These are phyloP conservation scores for Chlamydomonas sphaeroides DNA, from an alignment of 139 green algal genomes.

Conservation along the genomic window DNA sequence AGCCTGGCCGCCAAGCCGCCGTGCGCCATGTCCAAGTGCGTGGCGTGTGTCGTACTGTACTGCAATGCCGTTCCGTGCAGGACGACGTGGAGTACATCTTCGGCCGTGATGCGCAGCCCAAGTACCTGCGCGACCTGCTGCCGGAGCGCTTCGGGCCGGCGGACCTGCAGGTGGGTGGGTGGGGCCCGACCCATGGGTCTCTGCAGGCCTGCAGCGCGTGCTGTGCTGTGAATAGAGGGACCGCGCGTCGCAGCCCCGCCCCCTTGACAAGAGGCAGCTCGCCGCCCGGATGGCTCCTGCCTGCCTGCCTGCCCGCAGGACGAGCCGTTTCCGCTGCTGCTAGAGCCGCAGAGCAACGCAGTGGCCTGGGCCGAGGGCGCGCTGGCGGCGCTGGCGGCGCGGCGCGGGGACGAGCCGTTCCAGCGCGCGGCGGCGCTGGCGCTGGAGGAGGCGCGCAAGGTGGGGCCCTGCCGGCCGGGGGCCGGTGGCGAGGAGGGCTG, in stretches of 20 bases:
- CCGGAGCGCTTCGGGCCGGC: slow-evolving; percentile 78
- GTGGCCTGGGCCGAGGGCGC: slow-evolving; percentile 52
- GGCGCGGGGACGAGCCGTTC: slow-evolving; percentile 38
- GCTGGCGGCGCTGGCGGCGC: slow-evolving; percentile 10
- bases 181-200: neutral
- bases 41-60: no score
- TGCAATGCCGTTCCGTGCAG: no score
- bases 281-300: no score
- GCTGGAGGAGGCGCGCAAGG: slow-evolving; percentile 53
- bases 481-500: no score
- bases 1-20: no score
- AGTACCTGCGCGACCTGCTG: slow-evolving; percentile 65
- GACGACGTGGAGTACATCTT: slow-evolving; percentile 25
- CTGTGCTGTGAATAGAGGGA: no score
- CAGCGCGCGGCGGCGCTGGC: slow-evolving; percentile 52
- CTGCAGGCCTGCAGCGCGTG: neutral
- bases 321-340: slow-evolving; percentile 70
- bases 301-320: neutral
- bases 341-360: slow-evolving; percentile 73
- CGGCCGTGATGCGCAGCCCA: neutral
- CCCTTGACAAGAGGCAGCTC: no score
- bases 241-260: no score
- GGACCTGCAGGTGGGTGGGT: slow-evolving; percentile 62
- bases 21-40: no score
- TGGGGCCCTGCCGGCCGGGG: neutral